phyloP scores from a whole-genome alignment of 345 rosid species.

The Brassica juncea region DNA sequence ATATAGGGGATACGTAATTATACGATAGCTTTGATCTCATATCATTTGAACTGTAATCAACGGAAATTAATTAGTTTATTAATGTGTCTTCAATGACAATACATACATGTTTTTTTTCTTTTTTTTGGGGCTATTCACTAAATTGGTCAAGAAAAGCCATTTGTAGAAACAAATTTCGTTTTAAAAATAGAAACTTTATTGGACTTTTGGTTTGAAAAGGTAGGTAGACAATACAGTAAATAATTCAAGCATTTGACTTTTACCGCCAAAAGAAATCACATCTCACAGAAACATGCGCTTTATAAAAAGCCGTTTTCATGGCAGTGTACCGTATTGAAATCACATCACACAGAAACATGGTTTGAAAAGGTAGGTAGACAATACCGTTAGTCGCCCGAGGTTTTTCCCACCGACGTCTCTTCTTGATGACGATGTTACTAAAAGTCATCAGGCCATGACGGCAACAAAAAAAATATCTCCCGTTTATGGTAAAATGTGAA shows the following conservation, averaged over 20 bases:
- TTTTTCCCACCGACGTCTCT: conserved; percentile 20
- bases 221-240: conserved; percentile 21
- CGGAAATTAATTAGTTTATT: not conserved
- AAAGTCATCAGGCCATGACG: not conserved
- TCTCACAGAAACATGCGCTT: conserved; percentile 19
- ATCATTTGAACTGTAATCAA: conserved; percentile 17
- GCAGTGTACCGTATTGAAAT: not conserved
- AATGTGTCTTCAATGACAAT: not conserved
- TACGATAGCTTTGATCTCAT: conserved; percentile 19
- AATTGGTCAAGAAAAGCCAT: conserved; percentile 2
- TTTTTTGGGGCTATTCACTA: not conserved
- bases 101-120: not conserved
- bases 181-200: not conserved
- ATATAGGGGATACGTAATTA: conserved; percentile 4
- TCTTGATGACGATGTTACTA: conserved; percentile 14
- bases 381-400: conserved; percentile 2
- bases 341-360: too few species aligned
- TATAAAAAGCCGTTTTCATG: conserved; percentile 20
- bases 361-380: too few species aligned
- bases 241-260: conserved; percentile 11
- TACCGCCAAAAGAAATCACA: conserved; percentile 3
- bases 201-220: conserved; percentile 20
- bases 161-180: conserved; percentile 10
- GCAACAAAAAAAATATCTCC: not conserved
- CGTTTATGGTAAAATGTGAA: not conserved